These are phyloP conservation scores for Sanghuangporus sanghuang DNA, from an alignment of 1,284 basidiomycete species.

Conservation along the genomic window DNA sequence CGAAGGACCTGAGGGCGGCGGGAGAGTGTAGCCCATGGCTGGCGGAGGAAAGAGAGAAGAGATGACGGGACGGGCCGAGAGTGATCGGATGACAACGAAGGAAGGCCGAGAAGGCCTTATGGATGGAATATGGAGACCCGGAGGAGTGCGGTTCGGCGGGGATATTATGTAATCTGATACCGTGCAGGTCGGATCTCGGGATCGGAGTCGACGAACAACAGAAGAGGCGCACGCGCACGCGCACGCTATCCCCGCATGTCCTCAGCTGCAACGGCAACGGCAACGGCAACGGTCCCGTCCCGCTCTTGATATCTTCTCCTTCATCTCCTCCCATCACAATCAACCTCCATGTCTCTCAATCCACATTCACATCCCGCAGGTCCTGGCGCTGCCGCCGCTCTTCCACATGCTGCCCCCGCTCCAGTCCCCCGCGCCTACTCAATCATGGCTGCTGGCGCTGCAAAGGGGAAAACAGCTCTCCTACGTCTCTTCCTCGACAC, in stretches of 20 bases:
- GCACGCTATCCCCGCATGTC: slow-evolving; percentile 1
- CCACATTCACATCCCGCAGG: not conserved
- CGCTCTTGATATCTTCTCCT: not conserved
- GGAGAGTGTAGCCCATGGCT: not conserved
- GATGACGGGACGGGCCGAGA: not conserved
- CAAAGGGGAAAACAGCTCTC: slow-evolving; percentile 23
- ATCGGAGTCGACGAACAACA: slow-evolving; percentile 1
- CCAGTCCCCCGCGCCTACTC: slow-evolving; percentile 8
- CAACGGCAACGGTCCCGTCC: not conserved
- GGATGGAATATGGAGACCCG: not conserved
- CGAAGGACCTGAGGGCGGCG: not conserved
- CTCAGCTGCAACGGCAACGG: not conserved
- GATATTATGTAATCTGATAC: not conserved
- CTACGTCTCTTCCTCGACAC: slow-evolving; percentile 20
- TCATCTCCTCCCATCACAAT: not conserved
- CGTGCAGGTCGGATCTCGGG: not conserved
- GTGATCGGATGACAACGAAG: not conserved
- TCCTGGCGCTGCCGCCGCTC: not conserved
- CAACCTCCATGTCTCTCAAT: too few species aligned
- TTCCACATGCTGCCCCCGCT: not conserved
- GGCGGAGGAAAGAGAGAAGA: not conserved
- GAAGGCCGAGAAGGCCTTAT: not conserved
- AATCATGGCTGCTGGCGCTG: slow-evolving; percentile 23
- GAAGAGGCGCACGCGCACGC: too few species aligned
- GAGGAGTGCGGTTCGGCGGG: not conserved